Base-by-base conservation (phyloP, 371 early-diverging fungal genomes). In the Lichtheimia ornata region DNA sequence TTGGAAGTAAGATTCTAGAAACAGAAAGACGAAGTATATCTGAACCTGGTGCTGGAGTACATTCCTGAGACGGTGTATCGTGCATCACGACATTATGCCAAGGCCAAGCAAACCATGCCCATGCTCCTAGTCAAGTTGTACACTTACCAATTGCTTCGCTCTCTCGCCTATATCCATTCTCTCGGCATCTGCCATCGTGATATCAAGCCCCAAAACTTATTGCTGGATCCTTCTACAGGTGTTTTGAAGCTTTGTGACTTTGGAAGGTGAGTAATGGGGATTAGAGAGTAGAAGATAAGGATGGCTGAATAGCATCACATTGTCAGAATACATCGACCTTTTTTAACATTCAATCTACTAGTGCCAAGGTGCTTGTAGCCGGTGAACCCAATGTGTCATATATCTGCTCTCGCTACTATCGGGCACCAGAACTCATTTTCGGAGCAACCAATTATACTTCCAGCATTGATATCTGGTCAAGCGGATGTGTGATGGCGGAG, bases 401-500 rank as follows among this genome's bases (percentile, higher is more conserved):
- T 76, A 97, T 99, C 55, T 98, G 99, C 77, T 98, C 99, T 25
- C 87, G 99, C 64, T 98, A 97, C 78, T 99, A 99, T 82, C 87
- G 99, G 53, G 97, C 98, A 15, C 99, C 99, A 2, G 99, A 99
- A 84, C 86, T 98, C 56, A 96, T 99, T 45, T 94, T 99, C 76
- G 97, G 96, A n/a, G 92, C 94, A 44, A 94, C 93, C 51, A 92
- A 92, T 74, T 99, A 99, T 82, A 92, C 91, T 24, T 88, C 89
- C 61, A 87, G 86, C 60, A 97, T 98, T 66, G 76, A 99, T 76
- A 91, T 99, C 24, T 99, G 99, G 99, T 98, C 99, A 20, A 85
- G 96, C 5, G 99, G 97, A 25, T 99, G 99, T 71, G 99, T 99
- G n/a, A 96, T 99, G 92, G 97, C 97, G 6, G 99, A 99, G 81